Evolutionary conservation across 2,329 filamentous ascomycete genomes (phyloP), one percentile per base, ranked within the genome.

Genomic region (Myrmaecium sp.): DNA sequence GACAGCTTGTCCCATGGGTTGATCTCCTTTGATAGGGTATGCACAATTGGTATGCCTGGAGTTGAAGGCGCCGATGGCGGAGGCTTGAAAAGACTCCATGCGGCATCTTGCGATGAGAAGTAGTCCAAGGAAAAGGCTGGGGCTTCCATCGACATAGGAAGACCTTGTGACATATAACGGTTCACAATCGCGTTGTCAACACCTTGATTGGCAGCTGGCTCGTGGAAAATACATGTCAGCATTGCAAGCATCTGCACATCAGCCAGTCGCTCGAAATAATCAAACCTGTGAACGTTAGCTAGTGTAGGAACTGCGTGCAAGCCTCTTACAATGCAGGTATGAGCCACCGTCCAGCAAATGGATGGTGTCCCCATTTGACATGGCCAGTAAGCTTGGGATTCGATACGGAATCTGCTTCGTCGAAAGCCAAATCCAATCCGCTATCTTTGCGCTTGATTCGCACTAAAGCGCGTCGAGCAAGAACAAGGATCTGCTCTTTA

Each of bases 221-320:
- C 59, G 9, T 58, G 50, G 28, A 74, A 58, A 17, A 74, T 56
- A 34, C 66, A 71, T 4, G 69, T 68, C 19, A 74, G 47, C 62
- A 70, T 69, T n/a, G 67, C 70, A 17, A 74, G 55, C 64, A 73
- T 71, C 40, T 74, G 69, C 2, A 69, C 52, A 42, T 75, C 68
- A n/a, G 63, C 69, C 18, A 62, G 53, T 6, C 47, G 50, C 39
- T 74, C 69, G 32, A 69, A 74, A 43, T 72, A 58, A 6, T 64
- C 54, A 30, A 74, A 68, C n/a, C n/a, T n/a, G n/a, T n/a, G n/a
- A n/a, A n/a, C n/a, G n/a, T n/a, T n/a, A n/a, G n/a, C n/a, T n/a
- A n/a, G n/a, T n/a, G n/a, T n/a, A n/a, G n/a, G n/a, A n/a, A n/a
- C 17, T 44, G 46, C 23, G 11, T 21, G 4, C 17, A 19, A 14